Conservation (phyloP, 345 rosid species). For the Eucalyptus albens region DNA sequence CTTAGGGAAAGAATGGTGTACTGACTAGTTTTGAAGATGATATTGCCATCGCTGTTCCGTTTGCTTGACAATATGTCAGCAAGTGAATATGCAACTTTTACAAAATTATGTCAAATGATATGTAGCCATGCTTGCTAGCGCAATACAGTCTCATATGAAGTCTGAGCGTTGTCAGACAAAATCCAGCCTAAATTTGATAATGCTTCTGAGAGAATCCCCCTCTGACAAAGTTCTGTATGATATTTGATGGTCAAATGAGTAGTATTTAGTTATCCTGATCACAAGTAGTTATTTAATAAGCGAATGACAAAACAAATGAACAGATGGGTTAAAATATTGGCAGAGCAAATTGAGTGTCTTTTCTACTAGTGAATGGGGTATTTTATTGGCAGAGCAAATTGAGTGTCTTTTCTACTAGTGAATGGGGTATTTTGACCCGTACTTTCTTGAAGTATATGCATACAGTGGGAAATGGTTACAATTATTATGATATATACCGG, state of each 20-base stretch:
- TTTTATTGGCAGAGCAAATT: too few species aligned
- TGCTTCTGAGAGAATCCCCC: neutral
- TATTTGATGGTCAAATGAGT: neutral
- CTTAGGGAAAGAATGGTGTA: neutral
- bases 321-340: neutral
- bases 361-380: too few species aligned
- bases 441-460: neutral
- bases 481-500: neutral
- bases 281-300: neutral
- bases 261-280: neutral
- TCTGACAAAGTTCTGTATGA: neutral
- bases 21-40: neutral
- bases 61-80: neutral
- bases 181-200: neutral
- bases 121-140: neutral
- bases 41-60: neutral
- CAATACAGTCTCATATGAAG: neutral
- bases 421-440: neutral
- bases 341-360: too few species aligned
- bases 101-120: neutral
- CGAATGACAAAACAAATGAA: neutral
- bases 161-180: neutral
- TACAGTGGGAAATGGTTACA: neutral
- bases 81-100: neutral
- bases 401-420: neutral